Percentiles rank a stretch among this genome's conserved stretches.
Evolutionary conservation across 352 stramenopile species (phyloP).

Genomic region (Blastocystis sp.): DNA sequence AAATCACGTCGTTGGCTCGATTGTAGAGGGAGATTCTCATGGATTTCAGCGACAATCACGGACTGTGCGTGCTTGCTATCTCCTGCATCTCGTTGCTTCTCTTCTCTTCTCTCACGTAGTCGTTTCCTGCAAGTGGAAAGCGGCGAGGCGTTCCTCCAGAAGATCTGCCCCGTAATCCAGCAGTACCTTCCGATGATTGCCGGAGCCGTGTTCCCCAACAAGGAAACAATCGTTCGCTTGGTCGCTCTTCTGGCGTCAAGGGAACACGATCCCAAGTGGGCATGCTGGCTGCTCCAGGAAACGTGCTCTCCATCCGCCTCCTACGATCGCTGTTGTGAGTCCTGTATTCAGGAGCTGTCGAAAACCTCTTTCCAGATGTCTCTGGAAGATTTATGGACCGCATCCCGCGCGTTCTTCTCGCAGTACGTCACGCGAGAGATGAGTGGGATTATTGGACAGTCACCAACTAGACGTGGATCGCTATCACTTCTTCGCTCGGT

Average conservation of each 20-base stretch:
- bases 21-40: constrained; percentile 17
- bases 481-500: background rate
- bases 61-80: background rate
- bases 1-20: background rate
- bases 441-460: background rate
- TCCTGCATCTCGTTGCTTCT: background rate
- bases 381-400: background rate
- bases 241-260: background rate
- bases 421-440: background rate
- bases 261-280: background rate
- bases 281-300: background rate
- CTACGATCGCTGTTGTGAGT: background rate
- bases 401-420: constrained; percentile 25
- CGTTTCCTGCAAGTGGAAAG: background rate
- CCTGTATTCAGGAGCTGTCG: too few species aligned
- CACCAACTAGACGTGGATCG: background rate
- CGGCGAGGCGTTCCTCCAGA: background rate
- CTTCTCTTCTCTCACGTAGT: background rate
- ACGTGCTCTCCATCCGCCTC: background rate
- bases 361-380: too few species aligned
- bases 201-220: background rate
- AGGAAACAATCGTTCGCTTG: background rate
- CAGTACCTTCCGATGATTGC: background rate
- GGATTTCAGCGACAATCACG: background rate
- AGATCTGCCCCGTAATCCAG: background rate